These are phyloP conservation scores for Sicyos baderoa DNA, from an alignment of 306 rosid genomes.

Conservation along the genomic window DNA sequence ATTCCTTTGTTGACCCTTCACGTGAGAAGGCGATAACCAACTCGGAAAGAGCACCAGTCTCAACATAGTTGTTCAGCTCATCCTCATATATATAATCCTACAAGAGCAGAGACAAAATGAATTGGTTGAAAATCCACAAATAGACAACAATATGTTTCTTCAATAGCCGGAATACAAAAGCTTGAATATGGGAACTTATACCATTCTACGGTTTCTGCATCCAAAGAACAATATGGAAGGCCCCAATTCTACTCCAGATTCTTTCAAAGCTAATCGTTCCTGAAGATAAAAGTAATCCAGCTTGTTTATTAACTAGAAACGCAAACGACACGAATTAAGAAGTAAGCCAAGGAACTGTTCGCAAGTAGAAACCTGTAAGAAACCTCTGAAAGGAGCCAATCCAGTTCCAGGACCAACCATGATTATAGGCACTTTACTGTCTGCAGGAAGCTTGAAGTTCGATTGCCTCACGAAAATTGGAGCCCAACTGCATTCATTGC, in stretches of 20 bases:
- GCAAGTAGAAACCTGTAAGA: conserved; percentile 65
- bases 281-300: conserved; percentile 24
- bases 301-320: background rate
- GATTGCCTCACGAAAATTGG: conserved; percentile 91
- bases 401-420: conserved; percentile 99
- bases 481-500: conserved; percentile 64
- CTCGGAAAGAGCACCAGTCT: conserved; percentile 72
- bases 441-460: conserved; percentile 81
- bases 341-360: background rate
- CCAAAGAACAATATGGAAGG: conserved; percentile 75
- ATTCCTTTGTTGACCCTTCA: conserved; percentile 77
- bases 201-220: conserved; percentile 81
- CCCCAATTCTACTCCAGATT: conserved; percentile 69
- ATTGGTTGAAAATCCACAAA: background rate
- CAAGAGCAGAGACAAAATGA: conserved; percentile 14
- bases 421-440: conserved; percentile 65
- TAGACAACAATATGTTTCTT: background rate
- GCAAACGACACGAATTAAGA: background rate
- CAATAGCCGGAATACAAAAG: too few species aligned
- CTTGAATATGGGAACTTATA: conserved; percentile 21
- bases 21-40: conserved; percentile 90
- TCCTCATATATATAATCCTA: conserved; percentile 90
- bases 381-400: conserved; percentile 99
- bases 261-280: conserved; percentile 81
- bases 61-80: conserved; percentile 62